Evolutionary conservation across 495 filamentous ascomycete genomes (phyloP), one percentile per base, ranked within the genome.

Genomic region (Lasiosphaeriaceae sp.): DNA sequence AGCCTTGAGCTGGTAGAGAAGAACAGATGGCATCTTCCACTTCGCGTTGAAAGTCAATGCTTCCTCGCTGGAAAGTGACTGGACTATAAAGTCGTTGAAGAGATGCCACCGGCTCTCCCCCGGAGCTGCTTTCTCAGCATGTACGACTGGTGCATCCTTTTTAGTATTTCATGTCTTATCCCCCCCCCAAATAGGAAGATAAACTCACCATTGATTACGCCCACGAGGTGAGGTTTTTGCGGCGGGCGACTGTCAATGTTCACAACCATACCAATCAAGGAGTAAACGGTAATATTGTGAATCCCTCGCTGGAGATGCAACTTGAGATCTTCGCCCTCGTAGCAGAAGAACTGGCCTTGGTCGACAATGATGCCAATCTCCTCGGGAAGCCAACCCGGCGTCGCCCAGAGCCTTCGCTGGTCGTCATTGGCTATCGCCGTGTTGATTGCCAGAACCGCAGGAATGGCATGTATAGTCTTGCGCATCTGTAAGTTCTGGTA

Each of bases 61-160:
- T 66, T 97, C 92, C 35, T 88, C 87, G 9, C 62, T 75, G 14
- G 85, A 78, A 17, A 96, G 79, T n/a, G 86, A 83, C 5, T 88
- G 83, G 31, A 99, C 94, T 12, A 95, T 76, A 61, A 99, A 99
- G 71, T 99, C 94, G 53, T 99, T 99, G 72, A 99, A 96, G 4
- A 99, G 68, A 65, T 96, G 89, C 94, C 94, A 99, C 58, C 84
- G 83, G 60, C 76, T 82, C 51, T 83, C 76, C 1, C 67, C 68
- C 8, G 83, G 75, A 5, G 78, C 61, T 6, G 77, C 72, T 1
- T 72, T 68, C 20, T 80, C 78, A 2, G 91, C 90, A 22, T 92
- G 82, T 0, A 86, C 88, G 44, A 96, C 90, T 86, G 50, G 2
- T 11, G 22, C 4, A 52, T 61, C 47, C 57, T 57, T 22, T 47